phyloP scores from a whole-genome alignment of 2,329 filamentous ascomycete species.

The Ascosphaera aggregata region DNA sequence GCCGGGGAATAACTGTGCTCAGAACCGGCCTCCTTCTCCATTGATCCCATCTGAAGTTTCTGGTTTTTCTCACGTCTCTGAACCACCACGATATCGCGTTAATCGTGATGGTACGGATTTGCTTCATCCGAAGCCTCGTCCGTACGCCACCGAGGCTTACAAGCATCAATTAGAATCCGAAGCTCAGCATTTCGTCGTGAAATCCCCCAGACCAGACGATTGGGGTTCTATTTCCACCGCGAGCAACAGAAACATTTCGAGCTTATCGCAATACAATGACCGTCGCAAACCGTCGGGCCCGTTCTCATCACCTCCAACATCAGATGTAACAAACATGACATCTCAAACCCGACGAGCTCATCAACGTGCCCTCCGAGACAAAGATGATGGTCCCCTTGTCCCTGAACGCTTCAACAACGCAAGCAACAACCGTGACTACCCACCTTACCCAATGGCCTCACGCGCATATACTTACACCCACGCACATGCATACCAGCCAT shows the following conservation, averaged over 20 bases:
- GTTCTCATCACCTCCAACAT: conserved; percentile 21
- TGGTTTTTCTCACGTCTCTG: conserved; percentile 18
- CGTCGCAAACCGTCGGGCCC: conserved; percentile 11
- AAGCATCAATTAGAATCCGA: conserved; percentile 37
- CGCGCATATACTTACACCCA: conserved; percentile 8
- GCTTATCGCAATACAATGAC: conserved; percentile 1
- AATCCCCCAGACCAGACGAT: conserved; percentile 21
- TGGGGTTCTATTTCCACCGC: conserved; percentile 23
- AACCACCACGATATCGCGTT: conserved; percentile 39
- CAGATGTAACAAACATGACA: conserved; percentile 21
- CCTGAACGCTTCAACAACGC: conserved; percentile 25
- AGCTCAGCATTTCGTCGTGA: conserved; percentile 28
- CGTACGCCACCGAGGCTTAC: conserved; percentile 36
- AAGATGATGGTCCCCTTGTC: conserved; percentile 34
- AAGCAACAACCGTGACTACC: conserved; percentile 15
- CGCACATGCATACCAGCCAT: conserved; percentile 1
- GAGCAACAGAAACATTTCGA: conserved; percentile 10
- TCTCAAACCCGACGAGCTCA: conserved; percentile 13
- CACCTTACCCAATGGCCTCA: conserved; percentile 15
- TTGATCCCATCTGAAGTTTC: conserved; percentile 29
- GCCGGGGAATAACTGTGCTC: conserved; percentile 18
- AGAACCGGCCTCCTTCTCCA: conserved; percentile 33
- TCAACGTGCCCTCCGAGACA: conserved; percentile 26
- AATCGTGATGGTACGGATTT: conserved; percentile 40
- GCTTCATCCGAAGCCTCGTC: conserved; percentile 40